Base-by-base conservation (phyloP, 2,329 filamentous ascomycete species). In the Talaromyces marneffei region DNA sequence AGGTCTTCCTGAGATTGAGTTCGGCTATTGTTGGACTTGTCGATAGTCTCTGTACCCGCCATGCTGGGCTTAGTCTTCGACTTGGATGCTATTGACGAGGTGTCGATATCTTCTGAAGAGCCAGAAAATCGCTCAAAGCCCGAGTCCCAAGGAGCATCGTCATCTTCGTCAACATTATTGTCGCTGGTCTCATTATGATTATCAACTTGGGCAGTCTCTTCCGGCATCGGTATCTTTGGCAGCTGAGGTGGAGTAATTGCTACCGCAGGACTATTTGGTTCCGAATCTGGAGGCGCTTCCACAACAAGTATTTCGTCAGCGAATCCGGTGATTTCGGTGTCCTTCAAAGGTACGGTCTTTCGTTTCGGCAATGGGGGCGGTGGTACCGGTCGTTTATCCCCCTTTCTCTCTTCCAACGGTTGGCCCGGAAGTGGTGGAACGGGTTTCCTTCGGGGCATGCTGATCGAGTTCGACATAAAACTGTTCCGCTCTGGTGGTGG, bases 401-500 rank as follows among this genome's bases (percentile, higher is more conserved):
- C 65, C 64, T 72, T 39, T 71, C 66, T 60, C 55, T 65, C 65
- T 65, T 67, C 73, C 27, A 75, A 71, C 9, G 77, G 60, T 10
- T 71, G 57, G 16, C 18, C 55, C 23, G 80, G 74, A 20, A 81
- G 73, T 39, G 82, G 76, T 9, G 82, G 76, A 8, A 88, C 75
- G 2, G 85, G 81, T 67, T 88, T 91, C n/a, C 88, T 80, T 70
- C 85, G 87, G 2, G 87, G 84, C 1, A 87, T 79, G 29, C 79
- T 79, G 62, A 80, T 83, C 16, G 82, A 78, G 53, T 81, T 83
- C 48, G 83, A 82, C 69, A 83, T 85, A 6, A 84, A 68, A 4
- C 67, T 82, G 61, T 79, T 83, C 59, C 80, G 83, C 37, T 86
- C 84, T 0, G 87, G 88, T 44, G 80, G 84, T 1, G 92, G 91